These are phyloP conservation scores for Ogataea parapolymorpha DNA, from an alignment of 805 yeast genomes.

Conservation along the genomic window DNA sequence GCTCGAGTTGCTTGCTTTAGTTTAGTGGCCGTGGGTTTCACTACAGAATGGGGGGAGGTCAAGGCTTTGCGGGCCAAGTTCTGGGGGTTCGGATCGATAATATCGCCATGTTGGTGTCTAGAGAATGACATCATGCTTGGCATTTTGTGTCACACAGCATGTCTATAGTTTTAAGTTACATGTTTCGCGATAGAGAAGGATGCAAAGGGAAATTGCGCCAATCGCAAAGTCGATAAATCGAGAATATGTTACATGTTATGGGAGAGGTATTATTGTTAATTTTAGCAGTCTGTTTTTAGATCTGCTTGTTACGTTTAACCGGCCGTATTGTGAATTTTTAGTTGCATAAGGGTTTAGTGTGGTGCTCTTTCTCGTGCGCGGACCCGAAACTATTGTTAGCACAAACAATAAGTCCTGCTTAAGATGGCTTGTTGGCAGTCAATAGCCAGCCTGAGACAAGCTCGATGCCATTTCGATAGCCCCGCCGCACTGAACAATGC, in stretches of 20 bases:
- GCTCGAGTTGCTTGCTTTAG: neutral
- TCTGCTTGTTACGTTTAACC: neutral
- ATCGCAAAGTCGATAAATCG: neutral
- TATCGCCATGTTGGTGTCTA: neutral
- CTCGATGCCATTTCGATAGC: neutral
- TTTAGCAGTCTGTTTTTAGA: constrained; percentile 1
- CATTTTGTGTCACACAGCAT: neutral
- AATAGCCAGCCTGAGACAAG: neutral
- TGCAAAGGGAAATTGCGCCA: neutral
- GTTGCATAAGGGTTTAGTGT: constrained; percentile 2
- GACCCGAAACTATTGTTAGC: neutral
- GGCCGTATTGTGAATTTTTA: neutral
- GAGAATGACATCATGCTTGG: neutral
- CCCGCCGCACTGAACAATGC: neutral
- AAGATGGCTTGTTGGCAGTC: neutral
- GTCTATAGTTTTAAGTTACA: neutral
- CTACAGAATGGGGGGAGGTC: neutral
- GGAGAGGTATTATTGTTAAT: neutral
- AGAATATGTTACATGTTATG: neutral
- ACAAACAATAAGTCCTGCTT: neutral
- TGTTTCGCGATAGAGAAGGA: neutral
- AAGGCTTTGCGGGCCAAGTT: neutral
- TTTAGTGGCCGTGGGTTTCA: neutral
- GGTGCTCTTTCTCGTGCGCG: neutral
- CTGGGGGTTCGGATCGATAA: neutral